These are phyloP conservation scores for Gossypium arboreum DNA, from an alignment of 345 rosid genomes.

Conservation along the genomic window DNA sequence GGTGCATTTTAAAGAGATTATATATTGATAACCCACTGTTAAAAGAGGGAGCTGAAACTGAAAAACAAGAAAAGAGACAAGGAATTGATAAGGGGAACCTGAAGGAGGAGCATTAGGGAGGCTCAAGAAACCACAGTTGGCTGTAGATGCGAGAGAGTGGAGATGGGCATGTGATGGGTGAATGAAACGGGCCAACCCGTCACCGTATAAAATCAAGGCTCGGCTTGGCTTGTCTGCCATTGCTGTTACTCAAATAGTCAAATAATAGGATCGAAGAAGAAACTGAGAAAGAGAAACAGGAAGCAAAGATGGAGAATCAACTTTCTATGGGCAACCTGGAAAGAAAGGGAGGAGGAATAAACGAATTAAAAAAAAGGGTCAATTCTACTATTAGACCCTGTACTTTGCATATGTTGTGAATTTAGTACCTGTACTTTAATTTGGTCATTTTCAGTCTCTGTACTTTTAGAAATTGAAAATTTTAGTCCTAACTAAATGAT, in stretches of 20 bases:
- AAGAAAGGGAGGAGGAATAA: too few relatives aligned
- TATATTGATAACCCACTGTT: neutral
- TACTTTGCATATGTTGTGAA: too few relatives aligned
- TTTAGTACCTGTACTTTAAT: too few relatives aligned
- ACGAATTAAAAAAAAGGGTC: too few relatives aligned
- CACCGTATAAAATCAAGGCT: slow-evolving; percentile 68
- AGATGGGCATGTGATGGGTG: slow-evolving; percentile 48
- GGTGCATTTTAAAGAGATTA: neutral
- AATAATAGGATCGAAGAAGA: neutral
- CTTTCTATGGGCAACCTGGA: neutral
- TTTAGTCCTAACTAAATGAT: too few relatives aligned
- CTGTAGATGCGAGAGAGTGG: slow-evolving; percentile 68
- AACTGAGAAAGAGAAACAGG: neutral
- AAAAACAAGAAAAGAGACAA: too few relatives aligned
- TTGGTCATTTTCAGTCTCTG: too few relatives aligned
- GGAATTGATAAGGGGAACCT: slow-evolving; percentile 38
- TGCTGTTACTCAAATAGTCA: slow-evolving; percentile 15
- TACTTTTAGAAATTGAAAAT: too few relatives aligned
- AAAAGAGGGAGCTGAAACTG: neutral
- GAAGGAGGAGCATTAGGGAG: slow-evolving; percentile 74
- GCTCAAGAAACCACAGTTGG: slow-evolving; percentile 65
- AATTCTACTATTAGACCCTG: too few relatives aligned
- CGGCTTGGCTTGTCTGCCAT: slow-evolving; percentile 99
- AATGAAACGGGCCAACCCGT: slow-evolving; percentile 66
- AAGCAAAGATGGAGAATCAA: neutral